A percentile compares a stretch with the other conserved stretches of the same genome.
Conservation (phyloP, 2,329 filamentous ascomycete species). For the Byssothecium circinans region DNA sequence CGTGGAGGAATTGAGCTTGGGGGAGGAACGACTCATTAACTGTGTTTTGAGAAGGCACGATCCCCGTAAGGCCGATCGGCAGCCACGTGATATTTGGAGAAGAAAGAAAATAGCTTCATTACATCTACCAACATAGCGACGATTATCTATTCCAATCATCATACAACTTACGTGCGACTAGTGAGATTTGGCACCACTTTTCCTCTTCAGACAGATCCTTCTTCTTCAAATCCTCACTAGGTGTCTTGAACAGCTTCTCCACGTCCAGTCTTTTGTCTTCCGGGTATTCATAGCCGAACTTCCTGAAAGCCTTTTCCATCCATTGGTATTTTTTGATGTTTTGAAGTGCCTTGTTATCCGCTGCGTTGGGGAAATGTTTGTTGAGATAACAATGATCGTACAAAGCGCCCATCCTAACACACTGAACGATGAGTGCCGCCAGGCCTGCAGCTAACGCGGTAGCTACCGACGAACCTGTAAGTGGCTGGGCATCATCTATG, state of each 20-base stretch:
- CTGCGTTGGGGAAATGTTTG: neutral
- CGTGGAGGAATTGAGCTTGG: too few relatives aligned
- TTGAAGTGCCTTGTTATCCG: neutral
- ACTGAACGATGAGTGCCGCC: neutral
- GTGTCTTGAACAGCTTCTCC: neutral
- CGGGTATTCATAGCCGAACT: neutral
- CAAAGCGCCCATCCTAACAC: neutral
- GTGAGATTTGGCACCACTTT: neutral
- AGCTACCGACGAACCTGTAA: neutral
- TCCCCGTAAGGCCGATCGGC: too few relatives aligned
- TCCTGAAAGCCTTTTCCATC: neutral
- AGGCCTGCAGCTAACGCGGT: neutral
- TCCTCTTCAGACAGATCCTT: neutral
- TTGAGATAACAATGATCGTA: neutral
- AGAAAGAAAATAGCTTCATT: too few relatives aligned
- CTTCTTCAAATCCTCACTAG: neutral
- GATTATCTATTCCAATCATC: slow-evolving; percentile 22
- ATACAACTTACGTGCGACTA: neutral
- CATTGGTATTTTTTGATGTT: neutral
- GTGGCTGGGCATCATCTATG: neutral
- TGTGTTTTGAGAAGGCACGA: too few relatives aligned
- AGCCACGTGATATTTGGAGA: too few relatives aligned
- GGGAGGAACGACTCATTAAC: too few relatives aligned
- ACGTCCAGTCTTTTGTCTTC: neutral
- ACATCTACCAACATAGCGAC: slow-evolving; percentile 17